phyloP scores from a whole-genome alignment of 139 green algal species.

The Desmodesmus armatus region DNA sequence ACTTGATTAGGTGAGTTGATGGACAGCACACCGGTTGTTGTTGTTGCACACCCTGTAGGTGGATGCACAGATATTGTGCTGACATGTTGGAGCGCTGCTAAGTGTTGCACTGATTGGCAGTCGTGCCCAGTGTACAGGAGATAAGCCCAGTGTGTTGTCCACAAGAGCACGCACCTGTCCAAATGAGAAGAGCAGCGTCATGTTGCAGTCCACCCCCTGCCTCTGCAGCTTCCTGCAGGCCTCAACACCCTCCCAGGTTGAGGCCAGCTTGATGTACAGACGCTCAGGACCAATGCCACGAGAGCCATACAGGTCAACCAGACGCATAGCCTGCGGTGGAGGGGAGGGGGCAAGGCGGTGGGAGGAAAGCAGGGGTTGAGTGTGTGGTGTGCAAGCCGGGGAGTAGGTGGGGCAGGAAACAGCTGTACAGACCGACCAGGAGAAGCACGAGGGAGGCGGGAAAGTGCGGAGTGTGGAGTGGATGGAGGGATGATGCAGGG shows the following conservation, averaged over 20 bases:
- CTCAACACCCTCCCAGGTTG: conserved; percentile 90
- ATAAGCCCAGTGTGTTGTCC: background rate
- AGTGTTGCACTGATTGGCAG: too few relatives aligned
- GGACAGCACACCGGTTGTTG: too few relatives aligned
- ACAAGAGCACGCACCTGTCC: conserved; percentile 71
- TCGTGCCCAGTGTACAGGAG: background rate
- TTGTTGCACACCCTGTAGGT: too few relatives aligned
- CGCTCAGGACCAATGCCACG: conserved; percentile 44
- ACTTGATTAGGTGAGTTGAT: too few relatives aligned
- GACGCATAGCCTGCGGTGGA: conserved; percentile 63
- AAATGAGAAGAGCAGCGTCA: conserved; percentile 94
- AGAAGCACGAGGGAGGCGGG: background rate
- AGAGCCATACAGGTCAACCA: conserved; percentile 83
- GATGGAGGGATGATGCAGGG: too few relatives aligned
- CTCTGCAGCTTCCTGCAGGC: conserved; percentile 83
- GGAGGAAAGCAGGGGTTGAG: background rate
- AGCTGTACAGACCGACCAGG: background rate
- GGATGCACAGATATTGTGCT: too few relatives aligned
- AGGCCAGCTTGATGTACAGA: conserved; percentile 86
- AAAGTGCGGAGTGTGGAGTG: too few relatives aligned
- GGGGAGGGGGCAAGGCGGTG: background rate
- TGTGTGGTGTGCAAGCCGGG: background rate
- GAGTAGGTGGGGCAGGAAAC: background rate
- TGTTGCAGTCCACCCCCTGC: conserved; percentile 88
- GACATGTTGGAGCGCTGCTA: too few relatives aligned